phyloP scores from a whole-genome alignment of 148 eudicot species.

The Camellia sinensis region DNA sequence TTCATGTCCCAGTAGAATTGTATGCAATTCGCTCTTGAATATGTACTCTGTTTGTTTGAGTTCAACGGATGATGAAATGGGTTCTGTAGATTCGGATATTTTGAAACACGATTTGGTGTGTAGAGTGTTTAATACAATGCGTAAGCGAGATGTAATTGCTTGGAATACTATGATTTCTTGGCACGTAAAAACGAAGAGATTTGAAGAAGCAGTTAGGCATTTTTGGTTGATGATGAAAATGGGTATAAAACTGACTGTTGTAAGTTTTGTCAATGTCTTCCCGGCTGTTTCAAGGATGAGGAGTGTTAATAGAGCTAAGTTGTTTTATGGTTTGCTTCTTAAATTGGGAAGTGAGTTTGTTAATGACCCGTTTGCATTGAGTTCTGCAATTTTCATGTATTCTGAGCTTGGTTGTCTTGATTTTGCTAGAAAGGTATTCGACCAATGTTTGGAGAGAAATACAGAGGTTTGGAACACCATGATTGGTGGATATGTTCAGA shows the following conservation, averaged over 20 bases:
- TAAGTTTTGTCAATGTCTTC: slow-evolving; percentile 84
- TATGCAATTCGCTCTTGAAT: slow-evolving; percentile 74
- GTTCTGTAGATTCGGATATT: slow-evolving; percentile 9
- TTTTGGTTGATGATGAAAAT: slow-evolving; percentile 69
- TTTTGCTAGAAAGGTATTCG: slow-evolving; percentile 60
- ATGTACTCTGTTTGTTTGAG: slow-evolving; percentile 71
- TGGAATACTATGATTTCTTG: slow-evolving; percentile 75
- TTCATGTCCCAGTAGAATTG: slow-evolving; percentile 63
- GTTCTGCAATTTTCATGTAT: slow-evolving; percentile 77
- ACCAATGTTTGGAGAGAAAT: slow-evolving; percentile 60
- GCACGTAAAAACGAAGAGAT: slow-evolving; percentile 55
- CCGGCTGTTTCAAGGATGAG: slow-evolving; percentile 54
- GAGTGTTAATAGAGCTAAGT: slow-evolving; percentile 40
- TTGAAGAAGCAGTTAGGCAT: slow-evolving; percentile 48
- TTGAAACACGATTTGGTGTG: slow-evolving; percentile 47
- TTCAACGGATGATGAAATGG: not conserved
- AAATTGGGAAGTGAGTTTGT: slow-evolving; percentile 58
- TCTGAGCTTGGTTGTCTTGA: slow-evolving; percentile 63
- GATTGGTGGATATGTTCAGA: slow-evolving; percentile 81
- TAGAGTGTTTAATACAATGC: slow-evolving; percentile 60
- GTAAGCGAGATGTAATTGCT: slow-evolving; percentile 62
- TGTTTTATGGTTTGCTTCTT: slow-evolving; percentile 63
- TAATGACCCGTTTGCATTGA: slow-evolving; percentile 61
- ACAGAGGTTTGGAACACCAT: slow-evolving; percentile 93
- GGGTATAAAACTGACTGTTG: slow-evolving; percentile 57